A percentile compares a stretch with the other conserved stretches of the same genome.
phyloP scores from a whole-genome alignment of 164 flowering plant species.

The Saururus chinensis region DNA sequence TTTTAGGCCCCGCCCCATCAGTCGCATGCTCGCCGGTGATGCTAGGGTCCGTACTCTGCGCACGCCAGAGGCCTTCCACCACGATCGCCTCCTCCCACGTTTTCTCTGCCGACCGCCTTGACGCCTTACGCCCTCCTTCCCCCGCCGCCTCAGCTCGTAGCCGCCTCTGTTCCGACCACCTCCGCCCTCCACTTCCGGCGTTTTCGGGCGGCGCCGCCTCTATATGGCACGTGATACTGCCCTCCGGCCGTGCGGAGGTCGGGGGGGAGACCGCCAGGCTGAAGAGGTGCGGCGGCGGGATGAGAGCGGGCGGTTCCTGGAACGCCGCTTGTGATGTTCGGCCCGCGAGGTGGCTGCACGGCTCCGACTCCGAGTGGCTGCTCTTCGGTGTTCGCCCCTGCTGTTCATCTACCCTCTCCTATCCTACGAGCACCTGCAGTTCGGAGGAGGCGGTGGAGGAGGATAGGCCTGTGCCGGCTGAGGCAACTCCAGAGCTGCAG shows the following conservation, averaged over 20 bases:
- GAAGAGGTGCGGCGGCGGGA: slow-evolving; percentile 14
- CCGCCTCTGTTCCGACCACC: slow-evolving; percentile 8
- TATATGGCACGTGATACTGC: slow-evolving; percentile 63
- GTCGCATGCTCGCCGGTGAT: slow-evolving; percentile 50
- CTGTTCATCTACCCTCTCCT: slow-evolving; percentile 20
- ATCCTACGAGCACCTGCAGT: slow-evolving; percentile 1
- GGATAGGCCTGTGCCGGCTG: not conserved
- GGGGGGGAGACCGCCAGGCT: not conserved
- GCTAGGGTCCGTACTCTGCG: slow-evolving; percentile 49
- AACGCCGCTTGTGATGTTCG: slow-evolving; percentile 75
- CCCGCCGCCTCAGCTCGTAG: slow-evolving; percentile 5
- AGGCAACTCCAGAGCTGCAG: not conserved
- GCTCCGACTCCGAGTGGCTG: slow-evolving; percentile 79
- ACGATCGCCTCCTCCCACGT: slow-evolving; percentile 28
- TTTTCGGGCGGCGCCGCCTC: slow-evolving; percentile 34
- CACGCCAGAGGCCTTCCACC: slow-evolving; percentile 45
- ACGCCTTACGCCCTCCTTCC: slow-evolving; percentile 6
- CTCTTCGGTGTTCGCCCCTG: slow-evolving; percentile 72
- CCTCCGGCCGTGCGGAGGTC: slow-evolving; percentile 14
- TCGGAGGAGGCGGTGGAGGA: slow-evolving; percentile 1
- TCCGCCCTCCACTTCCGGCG: not conserved
- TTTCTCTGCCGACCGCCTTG: slow-evolving; percentile 19
- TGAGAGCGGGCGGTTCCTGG: slow-evolving; percentile 81
- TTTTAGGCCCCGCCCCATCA: too few relatives aligned
- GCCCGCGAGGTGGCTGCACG: slow-evolving; percentile 84